Evolutionary conservation across 441 rosid species (phyloP).

Genomic region (Pelargonium myrrhifolium): DNA sequence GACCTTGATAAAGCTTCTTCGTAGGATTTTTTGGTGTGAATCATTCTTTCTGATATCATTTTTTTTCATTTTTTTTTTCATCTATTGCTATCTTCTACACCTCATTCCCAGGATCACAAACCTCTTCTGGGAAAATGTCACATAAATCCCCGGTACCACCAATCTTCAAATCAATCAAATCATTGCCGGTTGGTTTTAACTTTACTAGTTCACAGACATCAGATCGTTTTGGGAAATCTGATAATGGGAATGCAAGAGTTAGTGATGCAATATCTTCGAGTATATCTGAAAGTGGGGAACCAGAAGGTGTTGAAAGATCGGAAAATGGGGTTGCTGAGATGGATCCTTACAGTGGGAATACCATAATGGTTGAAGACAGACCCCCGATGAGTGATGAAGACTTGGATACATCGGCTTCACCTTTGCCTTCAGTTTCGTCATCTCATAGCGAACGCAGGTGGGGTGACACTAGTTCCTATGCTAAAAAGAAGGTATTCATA

Average conservation of each 20-base stretch:
- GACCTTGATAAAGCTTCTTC: constrained; percentile 44
- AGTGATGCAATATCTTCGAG: constrained; percentile 22
- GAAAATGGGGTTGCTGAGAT: constrained; percentile 28
- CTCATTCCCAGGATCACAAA: constrained; percentile 32
- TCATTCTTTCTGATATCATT: constrained; percentile 29
- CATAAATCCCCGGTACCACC: constrained; percentile 41
- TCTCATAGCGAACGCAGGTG: constrained; percentile 56
- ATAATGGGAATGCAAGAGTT: constrained; percentile 21
- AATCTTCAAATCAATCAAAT: constrained; percentile 57
- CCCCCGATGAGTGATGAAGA: constrained; percentile 42
- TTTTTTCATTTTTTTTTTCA: constrained; percentile 23
- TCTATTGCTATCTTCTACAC: constrained; percentile 25
- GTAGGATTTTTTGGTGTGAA: constrained; percentile 28
- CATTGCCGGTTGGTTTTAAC: constrained; percentile 62
- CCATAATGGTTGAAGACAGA: constrained; percentile 38
- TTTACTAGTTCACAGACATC: constrained; percentile 43
- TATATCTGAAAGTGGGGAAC: constrained; percentile 35
- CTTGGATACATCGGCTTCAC: constrained; percentile 33
- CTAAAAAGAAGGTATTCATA: constrained; percentile 61
- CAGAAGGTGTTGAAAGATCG: constrained; percentile 30
- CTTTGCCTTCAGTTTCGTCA: constrained; percentile 41
- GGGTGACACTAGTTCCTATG: constrained; percentile 68
- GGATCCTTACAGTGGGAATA: constrained; percentile 52
- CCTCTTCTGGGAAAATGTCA: constrained; percentile 36
- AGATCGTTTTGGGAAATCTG: constrained; percentile 29